Evolutionary conservation across 352 stramenopile species (phyloP).

Genomic region (Stephanocyclus meneghinianus): DNA sequence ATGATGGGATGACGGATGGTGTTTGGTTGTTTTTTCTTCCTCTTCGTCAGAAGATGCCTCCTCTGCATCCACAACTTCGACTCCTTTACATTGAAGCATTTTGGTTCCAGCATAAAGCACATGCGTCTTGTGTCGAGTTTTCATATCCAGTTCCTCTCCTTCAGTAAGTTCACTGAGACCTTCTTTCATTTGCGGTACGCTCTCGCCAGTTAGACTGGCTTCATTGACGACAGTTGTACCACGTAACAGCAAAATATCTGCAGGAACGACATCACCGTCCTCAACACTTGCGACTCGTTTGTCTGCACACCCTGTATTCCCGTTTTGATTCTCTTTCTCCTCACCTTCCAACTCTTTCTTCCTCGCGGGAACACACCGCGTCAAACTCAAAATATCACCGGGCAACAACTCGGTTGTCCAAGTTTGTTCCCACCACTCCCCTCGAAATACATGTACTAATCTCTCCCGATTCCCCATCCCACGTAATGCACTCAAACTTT

Average conservation of each 20-base stretch:
- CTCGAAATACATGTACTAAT: conserved; percentile 89
- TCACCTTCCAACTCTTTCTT: conserved; percentile 81
- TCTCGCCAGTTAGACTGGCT: conserved; percentile 96
- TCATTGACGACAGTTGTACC: conserved; percentile 97
- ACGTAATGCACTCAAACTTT: conserved; percentile 92
- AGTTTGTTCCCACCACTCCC: conserved; percentile 86
- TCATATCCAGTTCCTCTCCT: conserved; percentile 75
- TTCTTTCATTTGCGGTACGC: conserved; percentile 98
- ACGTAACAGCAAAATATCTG: conserved; percentile 91
- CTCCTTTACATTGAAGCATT: conserved; percentile 81
- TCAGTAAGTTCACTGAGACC: conserved; percentile 73
- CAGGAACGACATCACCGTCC: conserved; percentile 87
- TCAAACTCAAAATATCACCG: conserved; percentile 92
- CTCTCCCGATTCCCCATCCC: conserved; percentile 89
- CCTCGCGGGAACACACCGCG: conserved; percentile 69
- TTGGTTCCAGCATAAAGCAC: conserved; percentile 81
- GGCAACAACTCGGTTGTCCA: conserved; percentile 88
- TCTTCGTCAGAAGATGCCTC: conserved; percentile 49
- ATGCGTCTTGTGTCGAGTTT: conserved; percentile 78
- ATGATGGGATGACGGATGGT: not conserved
- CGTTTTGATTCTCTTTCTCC: not conserved
- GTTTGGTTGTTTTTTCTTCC: conserved; percentile 10
- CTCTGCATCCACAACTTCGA: conserved; percentile 48
- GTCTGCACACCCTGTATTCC: conserved; percentile 38
- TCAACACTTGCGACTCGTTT: conserved; percentile 28